Conservation (phyloP, 192 early-diverging fungal genomes). For the Chytriomyces sp. region DNA sequence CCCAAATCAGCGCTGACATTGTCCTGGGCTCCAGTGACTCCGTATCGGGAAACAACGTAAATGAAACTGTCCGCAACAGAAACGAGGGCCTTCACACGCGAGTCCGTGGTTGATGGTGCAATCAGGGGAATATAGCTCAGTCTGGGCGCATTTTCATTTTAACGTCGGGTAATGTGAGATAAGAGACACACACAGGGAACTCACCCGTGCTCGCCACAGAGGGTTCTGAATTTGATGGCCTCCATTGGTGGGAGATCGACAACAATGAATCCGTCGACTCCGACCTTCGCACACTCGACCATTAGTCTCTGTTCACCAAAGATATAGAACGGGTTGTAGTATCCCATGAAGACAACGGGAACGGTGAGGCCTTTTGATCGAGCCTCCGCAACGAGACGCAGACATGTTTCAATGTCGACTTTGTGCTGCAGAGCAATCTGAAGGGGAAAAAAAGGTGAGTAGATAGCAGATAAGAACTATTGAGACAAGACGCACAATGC, state of each 20-base stretch:
- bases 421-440: slow-evolving; percentile 80
- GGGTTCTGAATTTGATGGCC: slow-evolving; percentile 79
- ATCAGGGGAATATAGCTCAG: slow-evolving; percentile 89
- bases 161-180: neutral
- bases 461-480: slow-evolving; percentile 2
- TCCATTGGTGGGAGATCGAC: slow-evolving; percentile 99
- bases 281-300: slow-evolving; percentile 79
- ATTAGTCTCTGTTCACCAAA: slow-evolving; percentile 92
- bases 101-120: slow-evolving; percentile 90
- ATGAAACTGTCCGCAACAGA: slow-evolving; percentile 90
- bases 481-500: slow-evolving; percentile 56
- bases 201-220: slow-evolving; percentile 73
- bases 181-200: neutral
- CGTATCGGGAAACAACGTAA: slow-evolving; percentile 92
- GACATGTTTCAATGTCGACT: slow-evolving; percentile 80
- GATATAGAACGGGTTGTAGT: slow-evolving; percentile 96
- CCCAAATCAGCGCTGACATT: slow-evolving; percentile 73
- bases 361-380: slow-evolving; percentile 81
- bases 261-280: slow-evolving; percentile 94
- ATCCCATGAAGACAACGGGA: slow-evolving; percentile 98
- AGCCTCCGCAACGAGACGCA: slow-evolving; percentile 80
- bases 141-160: slow-evolving; percentile 38
- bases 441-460: neutral
- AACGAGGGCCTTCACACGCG: slow-evolving; percentile 78
- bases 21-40: slow-evolving; percentile 87